Conservation (phyloP, 495 filamentous ascomycete species). For the Margaritispora aquatica region DNA sequence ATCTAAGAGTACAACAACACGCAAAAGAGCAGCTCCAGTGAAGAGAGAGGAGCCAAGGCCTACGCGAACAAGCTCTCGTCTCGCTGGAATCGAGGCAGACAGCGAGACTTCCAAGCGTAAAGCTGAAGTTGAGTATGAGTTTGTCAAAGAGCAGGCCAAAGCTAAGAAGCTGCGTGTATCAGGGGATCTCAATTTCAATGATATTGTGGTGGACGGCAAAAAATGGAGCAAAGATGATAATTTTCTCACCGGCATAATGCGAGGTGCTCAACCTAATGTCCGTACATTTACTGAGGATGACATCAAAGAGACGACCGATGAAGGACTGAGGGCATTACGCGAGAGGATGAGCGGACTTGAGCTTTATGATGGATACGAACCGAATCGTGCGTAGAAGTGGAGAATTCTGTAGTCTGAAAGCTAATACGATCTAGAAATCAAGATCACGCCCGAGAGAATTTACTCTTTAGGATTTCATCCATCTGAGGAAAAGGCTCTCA, state of each 20-base stretch:
- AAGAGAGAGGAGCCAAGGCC: slow-evolving; percentile 26
- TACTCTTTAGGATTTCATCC: slow-evolving; percentile 90
- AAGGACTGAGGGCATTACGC: slow-evolving; percentile 66
- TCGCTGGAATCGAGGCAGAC: slow-evolving; percentile 40
- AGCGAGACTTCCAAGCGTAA: slow-evolving; percentile 75
- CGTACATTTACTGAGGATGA: slow-evolving; percentile 76
- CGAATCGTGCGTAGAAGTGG: slow-evolving; percentile 51
- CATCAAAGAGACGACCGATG: slow-evolving; percentile 73
- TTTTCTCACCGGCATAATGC: slow-evolving; percentile 51
- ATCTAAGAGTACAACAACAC: slow-evolving; percentile 20
- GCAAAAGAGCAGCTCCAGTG: slow-evolving; percentile 27
- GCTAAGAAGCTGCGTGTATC: slow-evolving; percentile 67
- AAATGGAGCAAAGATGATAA: slow-evolving; percentile 49
- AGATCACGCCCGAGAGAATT: slow-evolving; percentile 84
- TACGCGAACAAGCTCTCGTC: slow-evolving; percentile 45
- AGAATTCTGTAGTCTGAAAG: not conserved
- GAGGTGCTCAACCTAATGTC: slow-evolving; percentile 70
- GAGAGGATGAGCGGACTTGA: slow-evolving; percentile 74
- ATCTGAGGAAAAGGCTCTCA: slow-evolving; percentile 70
- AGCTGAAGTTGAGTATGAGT: slow-evolving; percentile 63
- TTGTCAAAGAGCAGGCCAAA: slow-evolving; percentile 50
- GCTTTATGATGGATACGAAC: slow-evolving; percentile 76
- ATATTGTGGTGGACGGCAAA: slow-evolving; percentile 74
- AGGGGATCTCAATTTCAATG: slow-evolving; percentile 64
- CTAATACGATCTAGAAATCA: slow-evolving; percentile 59